Conservation (phyloP, 2,329 filamentous ascomycete genomes). For the Hypoxylon sp. region DNA sequence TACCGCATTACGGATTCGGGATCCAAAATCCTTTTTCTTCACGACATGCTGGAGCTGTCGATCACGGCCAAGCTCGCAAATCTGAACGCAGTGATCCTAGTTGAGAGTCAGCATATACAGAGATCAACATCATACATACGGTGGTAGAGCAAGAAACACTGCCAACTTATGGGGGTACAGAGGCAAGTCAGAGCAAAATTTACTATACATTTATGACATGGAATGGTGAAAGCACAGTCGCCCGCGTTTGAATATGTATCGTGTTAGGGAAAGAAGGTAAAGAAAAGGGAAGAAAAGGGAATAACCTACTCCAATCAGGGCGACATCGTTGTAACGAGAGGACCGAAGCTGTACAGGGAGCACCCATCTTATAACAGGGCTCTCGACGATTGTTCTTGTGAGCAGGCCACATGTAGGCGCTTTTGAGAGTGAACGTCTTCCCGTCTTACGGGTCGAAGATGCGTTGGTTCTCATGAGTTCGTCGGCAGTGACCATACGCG, state of each 20-base stretch:
- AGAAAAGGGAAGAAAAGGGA: neutral
- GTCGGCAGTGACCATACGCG: constrained; percentile 57
- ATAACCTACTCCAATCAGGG: constrained; percentile 78
- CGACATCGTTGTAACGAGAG: constrained; percentile 77
- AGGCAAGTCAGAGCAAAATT: too few relatives aligned
- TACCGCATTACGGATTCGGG: constrained; percentile 79
- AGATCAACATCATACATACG: neutral
- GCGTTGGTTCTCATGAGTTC: constrained; percentile 44
- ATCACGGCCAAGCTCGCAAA: constrained; percentile 76
- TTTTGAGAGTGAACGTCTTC: constrained; percentile 43
- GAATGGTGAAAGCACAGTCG: too few relatives aligned
- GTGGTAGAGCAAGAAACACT: too few relatives aligned
- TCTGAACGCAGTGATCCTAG: constrained; percentile 79
- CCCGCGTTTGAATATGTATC: too few relatives aligned
- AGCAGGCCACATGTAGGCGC: constrained; percentile 74
- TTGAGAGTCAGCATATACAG: constrained; percentile 22
- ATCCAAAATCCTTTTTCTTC: constrained; percentile 81
- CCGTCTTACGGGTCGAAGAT: constrained; percentile 48
- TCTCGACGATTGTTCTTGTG: constrained; percentile 79
- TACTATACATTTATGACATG: too few relatives aligned
- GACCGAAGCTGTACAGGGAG: constrained; percentile 81
- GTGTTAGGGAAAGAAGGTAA: too few relatives aligned
- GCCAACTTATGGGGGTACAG: too few relatives aligned
- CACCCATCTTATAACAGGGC: constrained; percentile 78
- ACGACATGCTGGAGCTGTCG: constrained; percentile 78